Percentiles rank a stretch among this genome's conserved stretches.
Conservation (phyloP, 208 protist species). For the Trypanosoma congolense region DNA sequence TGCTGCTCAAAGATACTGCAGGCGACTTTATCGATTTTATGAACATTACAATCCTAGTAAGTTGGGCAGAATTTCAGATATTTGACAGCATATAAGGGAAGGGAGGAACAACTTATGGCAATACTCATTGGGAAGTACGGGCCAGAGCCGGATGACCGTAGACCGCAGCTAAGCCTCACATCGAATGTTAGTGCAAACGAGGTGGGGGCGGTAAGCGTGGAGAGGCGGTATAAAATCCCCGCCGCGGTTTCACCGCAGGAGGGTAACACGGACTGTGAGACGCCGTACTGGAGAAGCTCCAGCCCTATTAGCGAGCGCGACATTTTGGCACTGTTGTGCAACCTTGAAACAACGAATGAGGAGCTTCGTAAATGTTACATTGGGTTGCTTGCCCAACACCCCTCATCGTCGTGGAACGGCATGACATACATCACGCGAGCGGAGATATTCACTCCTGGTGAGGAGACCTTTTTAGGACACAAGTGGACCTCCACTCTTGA, state of each 20-base stretch:
- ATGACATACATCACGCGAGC: constrained; percentile 60
- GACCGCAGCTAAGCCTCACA: not conserved
- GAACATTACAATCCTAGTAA: constrained; percentile 73
- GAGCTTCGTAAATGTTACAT: constrained; percentile 76
- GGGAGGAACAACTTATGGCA: constrained; percentile 71
- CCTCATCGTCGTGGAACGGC: constrained; percentile 58
- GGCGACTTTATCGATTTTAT: constrained; percentile 63
- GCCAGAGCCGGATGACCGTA: constrained; percentile 31
- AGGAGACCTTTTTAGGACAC: constrained; percentile 63
- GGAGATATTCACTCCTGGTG: constrained; percentile 31
- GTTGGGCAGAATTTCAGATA: constrained; percentile 41
- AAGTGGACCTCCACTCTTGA: constrained; percentile 49
- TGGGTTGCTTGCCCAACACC: constrained; percentile 56
- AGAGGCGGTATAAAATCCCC: constrained; percentile 51
- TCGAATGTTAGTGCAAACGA: too few relatives aligned
- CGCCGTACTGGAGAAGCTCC: constrained; percentile 66
- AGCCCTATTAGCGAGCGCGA: constrained; percentile 50
- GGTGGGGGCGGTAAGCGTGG: too few relatives aligned
- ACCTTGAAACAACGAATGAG: constrained; percentile 46
- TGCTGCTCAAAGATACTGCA: constrained; percentile 31
- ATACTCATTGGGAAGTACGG: constrained; percentile 72
- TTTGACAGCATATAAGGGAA: constrained; percentile 37
- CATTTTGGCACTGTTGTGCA: constrained; percentile 45
- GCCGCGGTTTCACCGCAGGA: constrained; percentile 51
- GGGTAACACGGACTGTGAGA: constrained; percentile 72